These are phyloP conservation scores for Fusarium praegraminearum DNA, from an alignment of 2,329 filamentous ascomycete species.

Conservation along the genomic window DNA sequence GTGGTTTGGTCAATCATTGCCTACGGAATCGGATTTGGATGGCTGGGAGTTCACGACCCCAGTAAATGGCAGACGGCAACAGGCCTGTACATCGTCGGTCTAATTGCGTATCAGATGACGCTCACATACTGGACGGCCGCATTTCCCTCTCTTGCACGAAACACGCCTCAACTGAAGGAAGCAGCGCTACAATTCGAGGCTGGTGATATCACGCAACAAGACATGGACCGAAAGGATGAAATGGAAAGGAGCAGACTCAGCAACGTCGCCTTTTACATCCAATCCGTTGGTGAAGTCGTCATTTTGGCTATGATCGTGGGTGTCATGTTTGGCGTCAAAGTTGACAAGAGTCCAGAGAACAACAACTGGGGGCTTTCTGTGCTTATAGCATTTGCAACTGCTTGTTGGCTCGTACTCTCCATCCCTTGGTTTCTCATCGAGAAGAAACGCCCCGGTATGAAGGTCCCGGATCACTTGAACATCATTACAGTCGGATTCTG, in stretches of 20 bases:
- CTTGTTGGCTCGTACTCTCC: constrained; percentile 72
- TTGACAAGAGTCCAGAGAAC: constrained; percentile 67
- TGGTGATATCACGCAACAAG: constrained; percentile 65
- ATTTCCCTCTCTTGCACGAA: constrained; percentile 56
- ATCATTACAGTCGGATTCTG: constrained; percentile 70
- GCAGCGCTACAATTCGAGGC: constrained; percentile 49
- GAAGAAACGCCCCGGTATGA: constrained; percentile 70
- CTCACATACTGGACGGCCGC: constrained; percentile 78
- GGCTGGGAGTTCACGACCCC: constrained; percentile 72
- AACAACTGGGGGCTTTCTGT: constrained; percentile 77
- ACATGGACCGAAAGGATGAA: constrained; percentile 71
- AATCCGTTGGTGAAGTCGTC: constrained; percentile 70
- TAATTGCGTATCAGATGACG: constrained; percentile 75
- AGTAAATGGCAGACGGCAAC: constrained; percentile 70
- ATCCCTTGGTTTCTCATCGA: constrained; percentile 76
- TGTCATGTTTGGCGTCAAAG: constrained; percentile 70
- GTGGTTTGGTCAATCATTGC: constrained; percentile 71
- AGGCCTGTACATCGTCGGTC: constrained; percentile 73
- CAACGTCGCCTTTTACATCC: constrained; percentile 73
- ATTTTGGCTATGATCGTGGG: constrained; percentile 75
- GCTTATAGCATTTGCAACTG: constrained; percentile 73
- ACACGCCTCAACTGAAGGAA: constrained; percentile 51
- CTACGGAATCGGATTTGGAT: constrained; percentile 74
- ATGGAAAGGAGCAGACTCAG: constrained; percentile 73
- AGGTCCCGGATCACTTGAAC: constrained; percentile 54